A percentile compares a stretch with the other conserved stretches of the same genome.
Evolutionary conservation across 202 grass and related monocot species (phyloP).

Genomic region (Schoenoplectus tabernaemontani): DNA sequence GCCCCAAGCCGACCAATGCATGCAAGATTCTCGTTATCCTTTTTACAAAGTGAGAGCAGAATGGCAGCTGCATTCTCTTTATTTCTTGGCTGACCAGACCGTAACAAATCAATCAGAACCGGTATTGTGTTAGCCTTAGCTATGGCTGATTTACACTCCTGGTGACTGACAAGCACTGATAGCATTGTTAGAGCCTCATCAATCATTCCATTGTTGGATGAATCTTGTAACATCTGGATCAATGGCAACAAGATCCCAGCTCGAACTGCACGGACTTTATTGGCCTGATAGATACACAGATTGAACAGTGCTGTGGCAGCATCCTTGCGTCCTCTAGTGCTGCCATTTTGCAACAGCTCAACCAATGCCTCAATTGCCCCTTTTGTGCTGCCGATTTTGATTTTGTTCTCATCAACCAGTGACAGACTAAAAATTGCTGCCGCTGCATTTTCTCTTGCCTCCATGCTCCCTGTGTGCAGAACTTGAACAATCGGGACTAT

Average conservation of each 20-base stretch:
- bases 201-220: conserved; percentile 30
- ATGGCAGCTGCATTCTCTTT: conserved; percentile 89
- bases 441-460: conserved; percentile 92
- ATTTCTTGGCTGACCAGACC: conserved; percentile 69
- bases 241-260: conserved; percentile 73
- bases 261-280: conserved; percentile 75
- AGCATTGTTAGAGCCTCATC: conserved; percentile 79
- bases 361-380: conserved; percentile 77
- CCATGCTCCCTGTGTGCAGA: conserved; percentile 69
- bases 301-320: conserved; percentile 94
- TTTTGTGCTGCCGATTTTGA: conserved; percentile 78
- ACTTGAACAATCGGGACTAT: conserved; percentile 71
- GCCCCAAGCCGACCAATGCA: conserved; percentile 81
- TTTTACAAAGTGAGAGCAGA: conserved; percentile 93
- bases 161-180: conserved; percentile 61
- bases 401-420: conserved; percentile 84
- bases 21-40: conserved; percentile 77
- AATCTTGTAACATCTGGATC: conserved; percentile 57
- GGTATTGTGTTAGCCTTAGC: conserved; percentile 60
- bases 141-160: conserved; percentile 65
- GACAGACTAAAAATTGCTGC: conserved; percentile 92
- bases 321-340: conserved; percentile 77
- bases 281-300: conserved; percentile 88
- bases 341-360: conserved; percentile 64
- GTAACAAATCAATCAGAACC: conserved; percentile 66